phyloP scores from a whole-genome alignment of 2,329 filamentous ascomycete genomes.

The Neofusicoccum laricinum region DNA sequence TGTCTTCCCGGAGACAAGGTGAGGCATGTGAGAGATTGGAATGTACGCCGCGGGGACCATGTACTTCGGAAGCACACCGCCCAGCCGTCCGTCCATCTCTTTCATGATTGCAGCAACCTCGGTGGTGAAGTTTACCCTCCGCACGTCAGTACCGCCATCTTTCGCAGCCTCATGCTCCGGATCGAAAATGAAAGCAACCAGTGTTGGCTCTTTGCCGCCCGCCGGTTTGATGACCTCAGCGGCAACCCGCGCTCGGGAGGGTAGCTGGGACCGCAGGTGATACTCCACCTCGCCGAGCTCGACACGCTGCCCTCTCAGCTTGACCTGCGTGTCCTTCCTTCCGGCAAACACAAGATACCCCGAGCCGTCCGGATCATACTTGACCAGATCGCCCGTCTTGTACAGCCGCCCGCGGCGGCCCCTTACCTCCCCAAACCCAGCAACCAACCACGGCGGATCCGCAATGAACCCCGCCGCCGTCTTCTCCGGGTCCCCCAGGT shows the following conservation, averaged over 20 bases:
- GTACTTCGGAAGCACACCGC: conserved; percentile 26
- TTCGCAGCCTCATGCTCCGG: conserved; percentile 46
- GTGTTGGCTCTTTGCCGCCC: conserved; percentile 31
- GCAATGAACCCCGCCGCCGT: conserved; percentile 69
- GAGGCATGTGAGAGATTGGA: conserved; percentile 42
- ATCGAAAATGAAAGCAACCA: conserved; percentile 49
- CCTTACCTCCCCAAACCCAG: conserved; percentile 48
- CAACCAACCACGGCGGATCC: conserved; percentile 40
- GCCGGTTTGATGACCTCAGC: conserved; percentile 46
- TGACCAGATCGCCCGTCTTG: conserved; percentile 33
- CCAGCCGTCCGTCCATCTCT: conserved; percentile 45
- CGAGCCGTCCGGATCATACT: conserved; percentile 39
- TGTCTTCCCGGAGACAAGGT: conserved; percentile 44
- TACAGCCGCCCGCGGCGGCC: conserved; percentile 26
- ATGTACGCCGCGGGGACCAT: conserved; percentile 46
- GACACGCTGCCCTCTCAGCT: conserved; percentile 35
- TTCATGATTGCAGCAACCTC: conserved; percentile 64
- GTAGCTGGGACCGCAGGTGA: conserved; percentile 59
- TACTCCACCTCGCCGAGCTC: conserved; percentile 39
- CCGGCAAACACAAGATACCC: conserved; percentile 60
- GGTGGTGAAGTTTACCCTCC: conserved; percentile 33
- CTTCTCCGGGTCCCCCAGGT: conserved; percentile 76
- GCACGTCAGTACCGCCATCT: conserved; percentile 16
- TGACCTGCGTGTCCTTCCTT: conserved; percentile 51
- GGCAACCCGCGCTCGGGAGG: conserved; percentile 55